Evolutionary conservation across 768 basidiomycete species (phyloP).

Genomic region (Xerocomellus dryophilus): DNA sequence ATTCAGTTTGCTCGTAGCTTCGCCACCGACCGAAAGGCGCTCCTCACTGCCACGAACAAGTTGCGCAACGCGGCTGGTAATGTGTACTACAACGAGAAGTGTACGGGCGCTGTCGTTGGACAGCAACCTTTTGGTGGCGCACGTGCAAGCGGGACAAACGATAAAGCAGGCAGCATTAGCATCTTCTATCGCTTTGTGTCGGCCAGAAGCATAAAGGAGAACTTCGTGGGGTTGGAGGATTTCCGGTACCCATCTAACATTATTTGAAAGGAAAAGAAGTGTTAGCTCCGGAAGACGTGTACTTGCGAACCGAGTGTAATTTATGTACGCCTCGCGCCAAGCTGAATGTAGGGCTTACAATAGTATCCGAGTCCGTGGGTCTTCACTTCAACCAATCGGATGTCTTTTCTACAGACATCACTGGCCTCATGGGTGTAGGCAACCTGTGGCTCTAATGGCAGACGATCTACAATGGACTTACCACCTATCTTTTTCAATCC

Average conservation of each 20-base stretch:
- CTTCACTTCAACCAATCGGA: not conserved
- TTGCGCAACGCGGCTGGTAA: slow-evolving; percentile 93
- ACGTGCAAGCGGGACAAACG: slow-evolving; percentile 92
- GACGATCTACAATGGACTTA: not conserved
- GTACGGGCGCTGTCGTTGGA: slow-evolving; percentile 95
- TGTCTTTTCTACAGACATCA: not conserved
- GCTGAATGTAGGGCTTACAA: too few relatives aligned
- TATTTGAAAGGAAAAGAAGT: slow-evolving; percentile 36
- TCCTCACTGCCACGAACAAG: slow-evolving; percentile 74
- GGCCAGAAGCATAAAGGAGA: slow-evolving; percentile 95
- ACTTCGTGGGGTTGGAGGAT: slow-evolving; percentile 79
- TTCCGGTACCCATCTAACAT: slow-evolving; percentile 88
- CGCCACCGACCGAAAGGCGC: slow-evolving; percentile 73
- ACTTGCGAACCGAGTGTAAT: not conserved
- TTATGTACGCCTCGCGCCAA: not conserved
- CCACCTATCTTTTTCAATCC: not conserved
- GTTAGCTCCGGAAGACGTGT: not conserved
- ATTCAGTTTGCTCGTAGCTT: slow-evolving; percentile 52
- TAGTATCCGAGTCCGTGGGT: not conserved
- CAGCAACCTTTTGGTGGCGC: slow-evolving; percentile 98
- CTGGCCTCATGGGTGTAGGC: too few relatives aligned
- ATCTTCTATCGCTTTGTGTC: slow-evolving; percentile 82
- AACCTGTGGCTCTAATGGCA: too few relatives aligned
- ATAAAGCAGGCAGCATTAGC: slow-evolving; percentile 87
- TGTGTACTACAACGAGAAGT: slow-evolving; percentile 98